Base-by-base conservation (phyloP, 805 yeast species). In the Candida oleophila region DNA sequence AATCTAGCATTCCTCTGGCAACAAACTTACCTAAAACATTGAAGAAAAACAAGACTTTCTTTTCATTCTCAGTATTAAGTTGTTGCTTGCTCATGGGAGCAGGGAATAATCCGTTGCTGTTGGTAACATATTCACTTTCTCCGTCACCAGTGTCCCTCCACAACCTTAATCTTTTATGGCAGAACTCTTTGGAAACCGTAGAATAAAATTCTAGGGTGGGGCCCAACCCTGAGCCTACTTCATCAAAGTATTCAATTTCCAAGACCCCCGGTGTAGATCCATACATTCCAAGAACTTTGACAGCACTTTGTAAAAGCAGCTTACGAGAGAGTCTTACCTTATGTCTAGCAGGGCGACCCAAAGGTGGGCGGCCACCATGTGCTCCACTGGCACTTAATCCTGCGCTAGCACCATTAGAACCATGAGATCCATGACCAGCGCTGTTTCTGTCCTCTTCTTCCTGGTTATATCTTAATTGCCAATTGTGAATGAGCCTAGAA, bases 151-250 rank as follows among this genome's bases (percentile, higher is more conserved):
- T 64, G 16, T 64, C 61, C 54, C 95, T 76, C 98, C 98, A 92
- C 70, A 94, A 69, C 7, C 65, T 65, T 41, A 84, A 65, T 22
- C 73, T 73, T 43, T 73, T 76, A 52, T 69, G 74, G 1, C 85
- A 69, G 61, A 92, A 89, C 51, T 84, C 90, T 47, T 74, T 80
- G 0, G 97, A 89, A 1, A 88, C 89, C 14, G 76, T 71, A 0
- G 97, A 82, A 59, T 89, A 92, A 59, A 94, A 92, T 64, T 92
- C 99, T 52, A 91, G 71, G 0, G 99, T 92, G 3, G 99, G 99
- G 0, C 99, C 99, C 39, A 90, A 68, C 0, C 99, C 99, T 0
- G 96, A 85, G n/a, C 98, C 99, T 4, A 78, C 96, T 62, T 92
- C 99, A 53, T 85, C 90, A 51, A 77, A 81, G 57, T 87, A 92